Evolutionary conservation across 495 filamentous ascomycete genomes (phyloP).

Genomic region (Aspergillus sclerotioniger): DNA sequence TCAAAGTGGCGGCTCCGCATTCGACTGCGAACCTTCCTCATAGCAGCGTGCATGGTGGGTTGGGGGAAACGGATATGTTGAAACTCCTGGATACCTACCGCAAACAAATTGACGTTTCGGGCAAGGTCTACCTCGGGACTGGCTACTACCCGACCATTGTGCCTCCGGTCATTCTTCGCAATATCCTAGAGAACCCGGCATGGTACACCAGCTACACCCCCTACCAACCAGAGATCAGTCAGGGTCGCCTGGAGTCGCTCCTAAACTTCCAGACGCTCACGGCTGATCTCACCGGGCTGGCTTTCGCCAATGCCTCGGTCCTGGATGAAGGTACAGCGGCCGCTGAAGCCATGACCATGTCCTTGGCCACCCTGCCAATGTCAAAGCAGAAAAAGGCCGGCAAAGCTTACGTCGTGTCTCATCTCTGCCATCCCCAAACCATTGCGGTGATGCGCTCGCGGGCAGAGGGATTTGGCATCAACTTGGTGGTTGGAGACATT

Average conservation of each 20-base stretch:
- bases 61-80: constrained; percentile 68
- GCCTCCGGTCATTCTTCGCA: constrained; percentile 91
- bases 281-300: constrained; percentile 81
- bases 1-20: constrained; percentile 41
- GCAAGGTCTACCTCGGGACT: constrained; percentile 69
- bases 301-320: constrained; percentile 91
- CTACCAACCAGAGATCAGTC: constrained; percentile 97
- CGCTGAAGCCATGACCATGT: constrained; percentile 97
- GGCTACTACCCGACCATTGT: constrained; percentile 87
- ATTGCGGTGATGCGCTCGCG: constrained; percentile 81
- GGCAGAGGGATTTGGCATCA: constrained; percentile 92
- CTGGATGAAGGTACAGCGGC: constrained; percentile 94
- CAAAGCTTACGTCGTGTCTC: constrained; percentile 82
- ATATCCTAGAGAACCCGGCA: constrained; percentile 88
- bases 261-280: constrained; percentile 97
- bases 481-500: constrained; percentile 70
- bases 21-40: constrained; percentile 40
- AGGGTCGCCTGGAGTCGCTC: constrained; percentile 88
- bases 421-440: constrained; percentile 85
- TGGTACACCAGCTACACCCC: constrained; percentile 99
- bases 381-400: constrained; percentile 70
- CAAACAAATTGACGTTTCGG: constrained; percentile 57
- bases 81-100: constrained; percentile 63
- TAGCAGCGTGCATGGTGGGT: constrained; percentile 51
- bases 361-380: constrained; percentile 70